Percentiles rank a stretch among this genome's conserved stretches.
Conservation (phyloP, 352 stramenopile species). For the Hyaloperonospora brassicae region DNA sequence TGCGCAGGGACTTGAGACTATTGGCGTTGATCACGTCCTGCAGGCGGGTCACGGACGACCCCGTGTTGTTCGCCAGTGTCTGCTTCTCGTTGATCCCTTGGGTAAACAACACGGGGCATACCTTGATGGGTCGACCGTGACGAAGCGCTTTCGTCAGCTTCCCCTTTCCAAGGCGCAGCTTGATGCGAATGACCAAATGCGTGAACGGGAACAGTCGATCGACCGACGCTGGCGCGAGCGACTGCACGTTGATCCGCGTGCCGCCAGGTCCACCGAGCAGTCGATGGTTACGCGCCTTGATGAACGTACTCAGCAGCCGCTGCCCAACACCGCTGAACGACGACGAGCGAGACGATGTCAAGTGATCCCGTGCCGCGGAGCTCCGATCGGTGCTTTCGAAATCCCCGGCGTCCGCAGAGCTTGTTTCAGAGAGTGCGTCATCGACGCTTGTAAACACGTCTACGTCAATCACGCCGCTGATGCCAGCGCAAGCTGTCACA, state of each 20-base stretch:
- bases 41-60: slow-evolving; percentile 61
- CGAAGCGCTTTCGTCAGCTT: slow-evolving; percentile 53
- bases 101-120: slow-evolving; percentile 72
- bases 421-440: slow-evolving; percentile 48
- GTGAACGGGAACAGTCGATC: slow-evolving; percentile 61
- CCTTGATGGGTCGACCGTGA: slow-evolving; percentile 53
- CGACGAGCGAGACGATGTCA: slow-evolving; percentile 35
- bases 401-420: slow-evolving; percentile 16
- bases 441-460: slow-evolving; percentile 75
- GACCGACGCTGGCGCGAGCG: slow-evolving; percentile 34
- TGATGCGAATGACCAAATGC: slow-evolving; percentile 73
- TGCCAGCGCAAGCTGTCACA: slow-evolving; percentile 29
- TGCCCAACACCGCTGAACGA: slow-evolving; percentile 65
- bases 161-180: slow-evolving; percentile 66
- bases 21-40: slow-evolving; percentile 80
- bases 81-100: slow-evolving; percentile 92
- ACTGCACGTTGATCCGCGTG: slow-evolving; percentile 25
- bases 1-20: slow-evolving; percentile 55
- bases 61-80: slow-evolving; percentile 86
- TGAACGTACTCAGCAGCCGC: slow-evolving; percentile 59
- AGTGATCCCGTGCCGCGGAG: slow-evolving; percentile 17
- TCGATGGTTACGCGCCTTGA: slow-evolving; percentile 53
- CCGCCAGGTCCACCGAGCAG: slow-evolving; percentile 37
- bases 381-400: slow-evolving; percentile 15
- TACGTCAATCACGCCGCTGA: slow-evolving; percentile 72